Base-by-base conservation (phyloP, 352 stramenopile genomes). In the Pythium aquatile region DNA sequence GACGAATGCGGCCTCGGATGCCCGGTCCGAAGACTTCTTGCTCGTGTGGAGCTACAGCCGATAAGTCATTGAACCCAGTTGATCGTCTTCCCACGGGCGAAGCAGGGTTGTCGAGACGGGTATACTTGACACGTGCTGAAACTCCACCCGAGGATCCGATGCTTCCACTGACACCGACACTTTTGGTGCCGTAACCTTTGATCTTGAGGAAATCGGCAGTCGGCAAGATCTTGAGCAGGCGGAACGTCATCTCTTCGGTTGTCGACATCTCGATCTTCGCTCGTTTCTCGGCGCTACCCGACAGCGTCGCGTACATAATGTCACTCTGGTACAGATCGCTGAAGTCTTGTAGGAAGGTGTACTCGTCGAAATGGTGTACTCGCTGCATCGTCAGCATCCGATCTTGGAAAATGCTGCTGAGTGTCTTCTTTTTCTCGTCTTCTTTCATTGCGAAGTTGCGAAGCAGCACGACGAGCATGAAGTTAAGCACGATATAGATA, bases 401-500 rank as follows among this genome's bases (percentile, higher is more conserved):
- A 26, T 93, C 77, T 69, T 91, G 81, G 42, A 94, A 94, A 6
- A 89, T 62, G 40, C 83, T 76, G 55, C 78, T 86, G 13, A 94
- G 58, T 0, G 74, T 91, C 60, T 81, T 85, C 51, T 82, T 77
- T 11, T 88, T 75, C 61, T 93, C 86, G 42, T 96, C 86, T 47
- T 89, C 83, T 63, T 93, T 94, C 81, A 95, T 87, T 3, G 80
- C 84, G 29, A 96, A 96, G 58, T 92, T 90, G 16, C 79, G 75
- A 14, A 95, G 73, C 26, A 96, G 63, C 30, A 95, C 83, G 4
- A 96, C 86, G 20, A 94, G 72, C 77, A 96, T 91, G 58, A 94
- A 90, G 69, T 95, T 95, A 1, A 94, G 72, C 16, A 89, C 76
- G 1, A 94, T 49, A 32, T 85, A 89, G 24, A 83, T 76, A 28